A percentile compares a stretch with the other conserved stretches of the same genome.
Conservation (phyloP, 2,329 filamentous ascomycete species). For the Ophiostoma ips region DNA sequence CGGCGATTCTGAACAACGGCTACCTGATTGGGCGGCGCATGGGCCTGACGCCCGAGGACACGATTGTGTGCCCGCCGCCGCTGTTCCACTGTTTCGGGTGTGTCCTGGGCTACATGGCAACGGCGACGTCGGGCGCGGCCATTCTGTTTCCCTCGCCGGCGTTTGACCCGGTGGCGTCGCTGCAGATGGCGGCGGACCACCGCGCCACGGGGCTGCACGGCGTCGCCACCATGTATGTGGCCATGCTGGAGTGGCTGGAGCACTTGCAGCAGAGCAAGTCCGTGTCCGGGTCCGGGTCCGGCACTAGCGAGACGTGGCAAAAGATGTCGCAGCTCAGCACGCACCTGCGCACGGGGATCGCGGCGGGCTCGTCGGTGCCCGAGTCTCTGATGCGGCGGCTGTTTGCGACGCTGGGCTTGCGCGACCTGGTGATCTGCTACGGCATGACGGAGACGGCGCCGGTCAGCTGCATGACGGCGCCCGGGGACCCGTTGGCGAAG, state of each 20-base stretch:
- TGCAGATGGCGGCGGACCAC: constrained; percentile 41
- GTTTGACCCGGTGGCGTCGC: constrained; percentile 64
- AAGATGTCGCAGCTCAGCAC: constrained; percentile 15
- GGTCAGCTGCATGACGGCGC: constrained; percentile 69
- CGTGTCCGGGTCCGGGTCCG: neutral
- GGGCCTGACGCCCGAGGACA: constrained; percentile 59
- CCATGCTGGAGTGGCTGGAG: constrained; percentile 66
- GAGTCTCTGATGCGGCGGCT: constrained; percentile 66
- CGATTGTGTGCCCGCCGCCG: constrained; percentile 73
- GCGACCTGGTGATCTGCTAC: constrained; percentile 83
- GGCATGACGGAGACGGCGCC: constrained; percentile 88
- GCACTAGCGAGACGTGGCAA: neutral
- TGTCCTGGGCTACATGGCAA: constrained; percentile 92
- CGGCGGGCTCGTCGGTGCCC: constrained; percentile 75
- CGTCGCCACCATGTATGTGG: constrained; percentile 88
- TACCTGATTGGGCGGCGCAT: constrained; percentile 72
- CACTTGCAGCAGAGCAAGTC: constrained; percentile 13
- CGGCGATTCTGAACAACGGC: constrained; percentile 85
- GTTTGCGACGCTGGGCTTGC: constrained; percentile 59
- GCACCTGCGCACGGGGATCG: constrained; percentile 72
- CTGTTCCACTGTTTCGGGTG: constrained; percentile 85
- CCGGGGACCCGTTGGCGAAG: constrained; percentile 57
- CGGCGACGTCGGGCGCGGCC: constrained; percentile 61
- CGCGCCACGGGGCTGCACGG: constrained; percentile 61
- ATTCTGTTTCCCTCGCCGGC: constrained; percentile 80